Evolutionary conservation across 768 basidiomycete species (phyloP).

Genomic region (Lactarius psammicola): DNA sequence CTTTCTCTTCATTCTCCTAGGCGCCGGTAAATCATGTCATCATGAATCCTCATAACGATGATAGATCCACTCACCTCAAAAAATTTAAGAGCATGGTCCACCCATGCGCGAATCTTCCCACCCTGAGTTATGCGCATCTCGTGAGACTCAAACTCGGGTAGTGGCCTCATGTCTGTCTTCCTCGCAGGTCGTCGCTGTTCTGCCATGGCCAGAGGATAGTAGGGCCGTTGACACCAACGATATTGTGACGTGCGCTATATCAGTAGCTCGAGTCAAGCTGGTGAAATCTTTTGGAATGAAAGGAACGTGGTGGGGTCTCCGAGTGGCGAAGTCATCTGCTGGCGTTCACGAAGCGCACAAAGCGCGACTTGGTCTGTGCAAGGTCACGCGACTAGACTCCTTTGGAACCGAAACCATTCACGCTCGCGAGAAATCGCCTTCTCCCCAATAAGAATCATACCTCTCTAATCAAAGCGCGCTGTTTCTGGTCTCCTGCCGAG

Average conservation of each 20-base stretch:
- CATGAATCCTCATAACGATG: too few relatives aligned
- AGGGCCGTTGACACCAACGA: neutral
- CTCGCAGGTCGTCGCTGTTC: neutral
- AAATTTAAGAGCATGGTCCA: conserved; percentile 40
- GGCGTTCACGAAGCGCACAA: neutral
- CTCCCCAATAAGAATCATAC: neutral
- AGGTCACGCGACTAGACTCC: neutral
- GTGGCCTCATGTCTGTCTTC: neutral
- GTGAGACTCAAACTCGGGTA: conserved; percentile 24
- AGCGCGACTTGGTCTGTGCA: neutral
- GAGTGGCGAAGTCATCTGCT: neutral
- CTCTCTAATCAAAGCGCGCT: conserved; percentile 10
- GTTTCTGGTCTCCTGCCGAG: neutral
- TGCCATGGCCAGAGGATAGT: neutral
- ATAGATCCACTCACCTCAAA: conserved; percentile 35
- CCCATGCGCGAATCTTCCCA: conserved; percentile 39
- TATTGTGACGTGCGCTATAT: neutral
- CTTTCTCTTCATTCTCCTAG: conserved; percentile 48
- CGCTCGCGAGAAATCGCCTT: too few relatives aligned
- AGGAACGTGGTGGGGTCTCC: neutral
- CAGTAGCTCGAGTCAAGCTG: neutral
- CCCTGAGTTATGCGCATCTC: conserved; percentile 41
- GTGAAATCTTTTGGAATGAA: neutral
- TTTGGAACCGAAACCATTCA: too few relatives aligned
- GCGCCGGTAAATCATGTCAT: neutral